Percentiles rank a stretch among this genome's conserved stretches.
Conservation (phyloP, 2,329 filamentous ascomycete species). For the Trichoderma endophyticum region DNA sequence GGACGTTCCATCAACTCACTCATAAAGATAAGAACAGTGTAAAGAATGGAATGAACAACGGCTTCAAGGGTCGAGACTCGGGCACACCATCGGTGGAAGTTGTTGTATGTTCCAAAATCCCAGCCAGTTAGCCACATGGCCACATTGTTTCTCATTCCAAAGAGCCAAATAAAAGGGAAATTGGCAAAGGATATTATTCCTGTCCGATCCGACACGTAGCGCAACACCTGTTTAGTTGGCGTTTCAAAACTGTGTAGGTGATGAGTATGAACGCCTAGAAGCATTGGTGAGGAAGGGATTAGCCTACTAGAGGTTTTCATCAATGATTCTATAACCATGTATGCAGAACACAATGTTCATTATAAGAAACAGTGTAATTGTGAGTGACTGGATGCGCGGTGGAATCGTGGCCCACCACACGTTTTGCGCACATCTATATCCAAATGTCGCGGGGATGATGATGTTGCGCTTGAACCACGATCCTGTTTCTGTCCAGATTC, state of each 20-base stretch:
- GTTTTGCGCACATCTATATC: conserved; percentile 41
- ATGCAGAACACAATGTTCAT: conserved; percentile 39
- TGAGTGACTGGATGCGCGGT: conserved; percentile 42
- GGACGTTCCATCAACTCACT: conserved; percentile 25
- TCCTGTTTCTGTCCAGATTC: conserved; percentile 1
- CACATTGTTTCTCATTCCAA: conserved; percentile 64
- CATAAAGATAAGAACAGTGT: conserved; percentile 45
- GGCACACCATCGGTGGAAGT: conserved; percentile 66
- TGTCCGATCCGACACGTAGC: conserved; percentile 61
- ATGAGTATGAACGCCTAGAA: not conserved
- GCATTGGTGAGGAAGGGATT: not conserved
- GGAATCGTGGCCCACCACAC: conserved; percentile 46
- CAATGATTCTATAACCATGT: conserved; percentile 37
- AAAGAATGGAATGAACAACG: conserved; percentile 60
- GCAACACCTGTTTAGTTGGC: conserved; percentile 37
- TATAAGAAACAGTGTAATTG: conserved; percentile 36
- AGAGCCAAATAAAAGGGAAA: conserved; percentile 63
- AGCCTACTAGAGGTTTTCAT: conserved; percentile 41
- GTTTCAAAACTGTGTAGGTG: conserved; percentile 32
- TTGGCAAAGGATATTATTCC: conserved; percentile 63
- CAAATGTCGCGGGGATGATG: conserved; percentile 42
- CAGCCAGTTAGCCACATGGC: conserved; percentile 66
- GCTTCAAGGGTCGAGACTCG: conserved; percentile 60
- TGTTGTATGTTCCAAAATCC: conserved; percentile 64
- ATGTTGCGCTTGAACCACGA: conserved; percentile 36